These are phyloP conservation scores for Cladosporium halotolerans DNA, from an alignment of 2,329 filamentous ascomycete species.

Conservation along the genomic window DNA sequence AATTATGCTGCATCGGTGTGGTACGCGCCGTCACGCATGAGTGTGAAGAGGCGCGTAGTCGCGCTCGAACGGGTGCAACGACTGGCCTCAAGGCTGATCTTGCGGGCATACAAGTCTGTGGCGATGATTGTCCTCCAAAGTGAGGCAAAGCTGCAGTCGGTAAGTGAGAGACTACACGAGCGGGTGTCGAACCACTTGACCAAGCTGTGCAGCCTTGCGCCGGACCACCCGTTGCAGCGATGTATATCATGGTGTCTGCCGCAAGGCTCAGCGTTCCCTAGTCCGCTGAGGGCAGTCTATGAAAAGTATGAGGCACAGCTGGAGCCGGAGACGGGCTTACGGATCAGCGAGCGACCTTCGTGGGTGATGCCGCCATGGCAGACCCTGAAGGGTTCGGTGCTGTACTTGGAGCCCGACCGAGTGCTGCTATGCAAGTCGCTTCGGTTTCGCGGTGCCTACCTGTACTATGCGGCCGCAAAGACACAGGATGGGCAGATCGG, in stretches of 20 bases:
- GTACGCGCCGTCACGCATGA: background rate
- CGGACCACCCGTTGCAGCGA: background rate
- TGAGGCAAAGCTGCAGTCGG: background rate
- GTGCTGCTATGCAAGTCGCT: background rate
- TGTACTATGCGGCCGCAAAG: constrained; percentile 2
- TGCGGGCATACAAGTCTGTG: background rate
- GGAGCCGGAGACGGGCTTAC: background rate
- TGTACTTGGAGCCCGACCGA: background rate
- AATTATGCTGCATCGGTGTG: background rate
- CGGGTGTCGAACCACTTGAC: background rate
- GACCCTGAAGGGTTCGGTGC: background rate
- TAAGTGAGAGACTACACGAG: background rate
- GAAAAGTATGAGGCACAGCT: background rate
- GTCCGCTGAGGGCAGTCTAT: background rate
- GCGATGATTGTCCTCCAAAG: background rate
- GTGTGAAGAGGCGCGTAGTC: background rate
- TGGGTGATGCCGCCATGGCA: constrained; percentile 2
- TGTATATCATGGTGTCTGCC: background rate
- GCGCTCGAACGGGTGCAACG: background rate
- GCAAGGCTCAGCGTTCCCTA: background rate
- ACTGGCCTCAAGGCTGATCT: background rate
- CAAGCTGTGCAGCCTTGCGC: constrained; percentile 5
- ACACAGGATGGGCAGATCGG: background rate
- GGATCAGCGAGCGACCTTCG: background rate
- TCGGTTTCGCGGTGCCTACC: background rate